Percentiles rank a stretch among this genome's conserved stretches.
phyloP scores from a whole-genome alignment of 805 yeast species.

The Starmerella ratchasimensis region DNA sequence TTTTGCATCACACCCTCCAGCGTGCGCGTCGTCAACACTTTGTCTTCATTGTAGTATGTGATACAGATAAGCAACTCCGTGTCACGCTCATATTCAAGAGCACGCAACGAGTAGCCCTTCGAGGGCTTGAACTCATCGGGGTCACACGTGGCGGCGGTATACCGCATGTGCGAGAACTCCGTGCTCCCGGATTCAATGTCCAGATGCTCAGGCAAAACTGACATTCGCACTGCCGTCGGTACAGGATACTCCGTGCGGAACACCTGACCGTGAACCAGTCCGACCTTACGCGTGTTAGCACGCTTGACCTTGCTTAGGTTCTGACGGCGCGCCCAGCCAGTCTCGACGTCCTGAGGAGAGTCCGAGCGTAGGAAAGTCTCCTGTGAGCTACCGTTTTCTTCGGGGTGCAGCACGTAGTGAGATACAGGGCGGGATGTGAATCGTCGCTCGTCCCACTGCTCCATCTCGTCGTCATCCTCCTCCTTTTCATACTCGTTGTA shows the following conservation, averaged over 20 bases:
- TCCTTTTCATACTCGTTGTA: slow-evolving; percentile 14
- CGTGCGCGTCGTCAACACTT: slow-evolving; percentile 45
- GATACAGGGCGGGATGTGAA: slow-evolving; percentile 17
- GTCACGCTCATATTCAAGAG: slow-evolving; percentile 41
- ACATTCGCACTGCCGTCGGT: slow-evolving; percentile 30
- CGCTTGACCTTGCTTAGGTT: slow-evolving; percentile 23
- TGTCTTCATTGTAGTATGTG: slow-evolving; percentile 59
- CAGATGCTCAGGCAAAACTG: slow-evolving; percentile 26
- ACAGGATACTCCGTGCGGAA: slow-evolving; percentile 29
- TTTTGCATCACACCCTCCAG: slow-evolving; percentile 52
- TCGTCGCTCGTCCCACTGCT: slow-evolving; percentile 19
- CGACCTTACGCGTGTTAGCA: slow-evolving; percentile 28
- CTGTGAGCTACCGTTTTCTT: neutral
- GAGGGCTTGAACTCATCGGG: slow-evolving; percentile 47
- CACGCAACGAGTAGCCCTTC: slow-evolving; percentile 42
- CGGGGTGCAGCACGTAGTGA: neutral
- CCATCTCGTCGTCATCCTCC: slow-evolving; percentile 16
- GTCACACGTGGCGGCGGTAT: slow-evolving; percentile 56
- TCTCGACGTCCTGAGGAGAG: slow-evolving; percentile 4
- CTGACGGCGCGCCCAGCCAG: slow-evolving; percentile 25
- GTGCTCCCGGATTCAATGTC: slow-evolving; percentile 33
- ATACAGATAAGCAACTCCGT: slow-evolving; percentile 50
- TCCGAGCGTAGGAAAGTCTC: slow-evolving; percentile 1
- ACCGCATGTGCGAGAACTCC: slow-evolving; percentile 48
- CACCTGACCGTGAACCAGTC: slow-evolving; percentile 27